Percentiles rank a stretch among this genome's conserved stretches.
These are phyloP conservation scores for Tuber borchii DNA, from an alignment of 495 filamentous ascomycete genomes.

Conservation along the genomic window DNA sequence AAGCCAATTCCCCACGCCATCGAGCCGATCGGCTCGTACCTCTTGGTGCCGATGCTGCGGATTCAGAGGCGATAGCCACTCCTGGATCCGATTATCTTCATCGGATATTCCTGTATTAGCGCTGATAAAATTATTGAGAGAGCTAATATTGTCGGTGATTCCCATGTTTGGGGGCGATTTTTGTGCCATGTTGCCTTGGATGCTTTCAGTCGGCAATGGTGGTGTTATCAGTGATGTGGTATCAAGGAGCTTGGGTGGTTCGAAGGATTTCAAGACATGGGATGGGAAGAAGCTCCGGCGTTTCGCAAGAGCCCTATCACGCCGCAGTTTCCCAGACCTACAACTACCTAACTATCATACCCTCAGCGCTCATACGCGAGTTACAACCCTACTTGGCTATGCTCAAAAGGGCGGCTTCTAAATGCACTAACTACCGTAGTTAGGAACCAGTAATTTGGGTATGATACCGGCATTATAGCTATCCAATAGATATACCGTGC, in stretches of 20 bases:
- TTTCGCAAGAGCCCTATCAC: not conserved
- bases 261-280: too few species aligned
- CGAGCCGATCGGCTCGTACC: not conserved
- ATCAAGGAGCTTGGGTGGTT: not conserved
- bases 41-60: not conserved
- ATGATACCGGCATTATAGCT: too few species aligned
- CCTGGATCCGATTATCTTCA: not conserved
- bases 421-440: too few species aligned
- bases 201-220: not conserved
- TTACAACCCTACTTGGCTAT: too few species aligned
- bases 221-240: not conserved
- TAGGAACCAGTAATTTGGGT: too few species aligned
- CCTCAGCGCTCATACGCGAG: too few species aligned
- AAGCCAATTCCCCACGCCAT: constrained; percentile 1
- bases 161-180: not conserved
- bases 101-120: not conserved
- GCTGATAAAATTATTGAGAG: too few species aligned
- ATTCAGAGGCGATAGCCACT: not conserved
- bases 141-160: not conserved
- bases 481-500: too few species aligned
- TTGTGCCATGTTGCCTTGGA: not conserved
- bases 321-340: too few species aligned
- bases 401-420: too few species aligned
- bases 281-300: not conserved
- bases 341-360: not conserved